Evolutionary conservation across 306 rosid species (phyloP).

Genomic region (Lupinus albus): DNA sequence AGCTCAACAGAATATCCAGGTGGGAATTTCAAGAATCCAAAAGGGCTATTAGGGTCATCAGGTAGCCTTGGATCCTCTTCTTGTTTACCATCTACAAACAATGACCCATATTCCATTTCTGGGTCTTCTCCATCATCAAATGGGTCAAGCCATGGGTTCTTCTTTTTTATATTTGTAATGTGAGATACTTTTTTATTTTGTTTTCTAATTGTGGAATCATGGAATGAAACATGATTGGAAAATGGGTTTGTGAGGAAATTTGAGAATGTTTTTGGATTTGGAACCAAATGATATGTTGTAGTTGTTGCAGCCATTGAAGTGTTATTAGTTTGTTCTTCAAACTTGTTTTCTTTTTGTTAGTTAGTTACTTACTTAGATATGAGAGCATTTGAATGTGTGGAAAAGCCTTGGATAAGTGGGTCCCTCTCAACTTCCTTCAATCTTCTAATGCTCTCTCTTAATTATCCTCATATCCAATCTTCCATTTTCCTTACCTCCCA

Average conservation of each 20-base stretch:
- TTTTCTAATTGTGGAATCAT: constrained; percentile 35
- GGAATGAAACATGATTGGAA: constrained; percentile 52
- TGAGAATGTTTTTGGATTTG: constrained; percentile 65
- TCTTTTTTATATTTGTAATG: constrained; percentile 54
- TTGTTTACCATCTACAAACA: constrained; percentile 75
- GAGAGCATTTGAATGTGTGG: constrained; percentile 53
- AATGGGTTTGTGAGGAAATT: constrained; percentile 60
- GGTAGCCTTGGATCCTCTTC: constrained; percentile 81
- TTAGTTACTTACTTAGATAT: background rate
- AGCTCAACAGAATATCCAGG: constrained; percentile 71
- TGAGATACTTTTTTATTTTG: constrained; percentile 12
- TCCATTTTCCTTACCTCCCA: no score
- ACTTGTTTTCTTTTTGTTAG: background rate
- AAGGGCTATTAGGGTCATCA: constrained; percentile 70
- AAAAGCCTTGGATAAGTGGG: no score
- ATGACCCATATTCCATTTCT: constrained; percentile 67
- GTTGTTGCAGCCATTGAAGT: constrained; percentile 57
- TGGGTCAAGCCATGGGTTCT: constrained; percentile 78
- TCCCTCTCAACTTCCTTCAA: no score
- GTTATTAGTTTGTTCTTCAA: background rate
- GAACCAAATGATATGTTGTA: constrained; percentile 51
- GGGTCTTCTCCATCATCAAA: constrained; percentile 86
- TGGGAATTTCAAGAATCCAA: constrained; percentile 83
- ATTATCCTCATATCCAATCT: no score
- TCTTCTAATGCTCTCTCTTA: no score